Conservation (phyloP, 129 eudicot genomes). For the Lactuca sativa region DNA sequence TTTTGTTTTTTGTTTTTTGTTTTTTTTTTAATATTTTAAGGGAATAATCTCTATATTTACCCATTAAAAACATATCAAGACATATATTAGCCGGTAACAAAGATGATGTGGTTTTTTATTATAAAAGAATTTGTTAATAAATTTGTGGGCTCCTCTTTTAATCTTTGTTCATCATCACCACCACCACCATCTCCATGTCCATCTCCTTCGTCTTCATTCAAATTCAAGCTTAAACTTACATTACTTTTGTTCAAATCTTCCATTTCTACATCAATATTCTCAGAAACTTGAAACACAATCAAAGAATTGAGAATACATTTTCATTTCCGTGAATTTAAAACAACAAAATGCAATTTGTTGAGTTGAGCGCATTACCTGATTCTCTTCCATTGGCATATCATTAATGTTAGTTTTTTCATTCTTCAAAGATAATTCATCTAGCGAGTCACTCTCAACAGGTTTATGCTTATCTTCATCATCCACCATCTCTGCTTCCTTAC, state of each 20-base stretch:
- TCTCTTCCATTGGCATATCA: slow-evolving; percentile 86
- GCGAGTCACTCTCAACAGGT: slow-evolving; percentile 42
- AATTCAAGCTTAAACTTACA: slow-evolving; percentile 44
- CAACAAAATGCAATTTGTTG: background rate
- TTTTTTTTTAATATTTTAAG: no score
- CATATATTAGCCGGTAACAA: no score
- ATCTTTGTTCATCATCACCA: no score
- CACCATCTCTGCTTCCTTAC: slow-evolving; percentile 50
- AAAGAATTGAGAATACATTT: no score
- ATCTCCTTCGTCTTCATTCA: slow-evolving; percentile 39
- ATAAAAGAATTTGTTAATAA: no score
- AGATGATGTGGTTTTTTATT: no score
- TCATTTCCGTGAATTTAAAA: background rate
- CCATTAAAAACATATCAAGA: no score
- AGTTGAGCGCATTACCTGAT: slow-evolving; percentile 40
- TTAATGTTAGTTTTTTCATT: slow-evolving; percentile 78
- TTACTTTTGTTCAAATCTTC: slow-evolving; percentile 71
- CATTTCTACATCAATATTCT: slow-evolving; percentile 45
- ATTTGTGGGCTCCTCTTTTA: no score
- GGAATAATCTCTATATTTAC: no score
- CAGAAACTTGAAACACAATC: background rate
- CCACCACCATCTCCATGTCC: no score
- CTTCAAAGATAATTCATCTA: slow-evolving; percentile 1
- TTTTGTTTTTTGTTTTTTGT: no score
- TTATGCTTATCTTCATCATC: slow-evolving; percentile 44